Percentiles rank a stretch among this genome's conserved stretches.
phyloP scores from a whole-genome alignment of 345 rosid species.

The Leavenworthia alabamica region DNA sequence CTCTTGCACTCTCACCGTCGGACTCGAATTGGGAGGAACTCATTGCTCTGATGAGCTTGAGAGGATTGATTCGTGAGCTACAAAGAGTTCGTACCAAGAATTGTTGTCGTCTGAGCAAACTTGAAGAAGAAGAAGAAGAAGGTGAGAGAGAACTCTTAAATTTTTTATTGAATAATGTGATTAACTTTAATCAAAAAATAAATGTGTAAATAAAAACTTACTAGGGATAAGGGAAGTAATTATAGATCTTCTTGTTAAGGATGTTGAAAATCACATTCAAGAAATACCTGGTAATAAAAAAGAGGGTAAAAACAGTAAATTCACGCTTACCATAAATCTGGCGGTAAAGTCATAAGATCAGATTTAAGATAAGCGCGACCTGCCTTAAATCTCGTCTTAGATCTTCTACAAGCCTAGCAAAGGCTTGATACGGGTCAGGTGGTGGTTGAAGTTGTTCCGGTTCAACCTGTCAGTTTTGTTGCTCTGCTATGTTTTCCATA shows the following conservation, averaged over 20 bases:
- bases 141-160: neutral
- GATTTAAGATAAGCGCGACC: constrained; percentile 1
- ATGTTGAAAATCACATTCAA: constrained; percentile 95
- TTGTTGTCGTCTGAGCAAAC: constrained; percentile 62
- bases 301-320: constrained; percentile 13
- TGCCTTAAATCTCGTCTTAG: no score
- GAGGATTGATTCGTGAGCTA: constrained; percentile 13
- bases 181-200: neutral
- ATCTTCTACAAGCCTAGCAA: no score
- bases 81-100: constrained; percentile 52
- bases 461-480: no score
- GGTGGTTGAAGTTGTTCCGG: no score
- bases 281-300: constrained; percentile 36
- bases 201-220: constrained; percentile 37
- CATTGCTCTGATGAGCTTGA: constrained; percentile 36
- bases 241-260: constrained; percentile 95
- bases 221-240: constrained; percentile 97
- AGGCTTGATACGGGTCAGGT: no score
- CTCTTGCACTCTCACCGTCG: constrained; percentile 55
- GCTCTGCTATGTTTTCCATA: no score
- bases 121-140: constrained; percentile 31
- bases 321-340: neutral
- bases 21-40: constrained; percentile 45
- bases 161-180: neutral
- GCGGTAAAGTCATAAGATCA: constrained; percentile 19